Evolutionary conservation across 352 stramenopile species (phyloP), one percentile per base, ranked within the genome.

Genomic region (Globisporangium cylindrosporum): DNA sequence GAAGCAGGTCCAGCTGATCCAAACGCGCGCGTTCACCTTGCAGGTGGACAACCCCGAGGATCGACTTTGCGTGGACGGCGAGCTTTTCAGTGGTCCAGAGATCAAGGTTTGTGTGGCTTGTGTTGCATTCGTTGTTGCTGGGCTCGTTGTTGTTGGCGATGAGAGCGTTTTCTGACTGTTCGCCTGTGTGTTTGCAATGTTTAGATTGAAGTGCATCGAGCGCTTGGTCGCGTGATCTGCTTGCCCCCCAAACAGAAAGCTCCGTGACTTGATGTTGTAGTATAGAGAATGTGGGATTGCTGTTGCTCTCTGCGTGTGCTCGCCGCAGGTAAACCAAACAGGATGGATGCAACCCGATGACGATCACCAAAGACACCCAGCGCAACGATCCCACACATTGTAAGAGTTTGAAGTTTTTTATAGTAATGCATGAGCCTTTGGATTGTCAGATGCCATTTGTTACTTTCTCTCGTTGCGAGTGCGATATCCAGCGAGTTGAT

Each of bases 41-140:
- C 57, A 68, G 29, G 67, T 74, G 14, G 75, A 72, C 34, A 71
- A 75, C 38, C 48, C 68, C 4, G 53, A 77, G 20, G 80, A 88
- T 32, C 67, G 80, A 34, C 77, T 92, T 32, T 90, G 78, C 46
- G 73, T 92, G 15, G 84, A 92, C 70, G 84, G 84, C 7, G 84
- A 92, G 46, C 65, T 83, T 20, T 86, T 92, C 36, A 60, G 61
- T 4, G 84, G 84, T 0, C 73, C 73, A 15, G 74, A 79, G 70
- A 67, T 84, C 58, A 81, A 82, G 66, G 77, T 81, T 51, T 22
- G 62, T 48, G 15, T 18, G 6, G 20, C 27, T 27, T 59, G 36
- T 24, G 8, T 60, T 62, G n/a, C 10, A 4, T 49, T 27, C 32
- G n/a, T 15, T 34, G 43, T 7, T 51, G 18, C 43, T 51, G 43